Evolutionary conservation across 352 stramenopile genomes (phyloP), one percentile per base, ranked within the genome.

Genomic region (Plasmopara halstedii): DNA sequence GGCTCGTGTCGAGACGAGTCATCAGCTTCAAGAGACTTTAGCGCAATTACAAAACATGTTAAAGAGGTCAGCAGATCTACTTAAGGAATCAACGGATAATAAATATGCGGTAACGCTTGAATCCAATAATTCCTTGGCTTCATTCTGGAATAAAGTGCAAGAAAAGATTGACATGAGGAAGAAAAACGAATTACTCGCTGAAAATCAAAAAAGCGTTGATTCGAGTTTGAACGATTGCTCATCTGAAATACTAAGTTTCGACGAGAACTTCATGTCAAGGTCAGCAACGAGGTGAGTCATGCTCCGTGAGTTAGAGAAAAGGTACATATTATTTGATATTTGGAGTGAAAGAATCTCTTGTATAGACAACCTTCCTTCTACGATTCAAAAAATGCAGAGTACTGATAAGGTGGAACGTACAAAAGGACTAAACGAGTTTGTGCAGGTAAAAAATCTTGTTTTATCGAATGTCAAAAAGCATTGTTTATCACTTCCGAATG

Each of bases 221-320:
- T 39, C 31, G 11, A 34, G 7, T 13, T 58, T 53, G 4, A 48
- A 60, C 11, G 64, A 43, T 23, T 58, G 38, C 31, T 68, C 60
- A 5, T 71, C 65, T 25, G 65, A 76, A 25, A 58, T 56, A 11
- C 46, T 81, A 14, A 69, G 46, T 4, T 77, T 81, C 31, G 64
- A 75, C 14, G 66, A 75, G 13, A 58, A 71, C 21, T 48, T 64
- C n/a, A 50, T 66, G 29, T 72, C 52, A 4, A 55, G 50, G 29
- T 73, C 64, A 10, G 55, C 52, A 4, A 53, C 61, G 46, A 81
- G 66, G 69, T 81, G 35, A 6, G 47, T 22, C 25, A 6, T 29
- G 11, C 25, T 29, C n/a, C n/a, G n/a, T 4, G 22, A 14, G 31
- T n/a, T 7, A 17, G 26, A 9, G 23, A 17, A 36, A 11, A 32